Conservation (phyloP, 352 stramenopile genomes). For the Phytophthora pini region DNA sequence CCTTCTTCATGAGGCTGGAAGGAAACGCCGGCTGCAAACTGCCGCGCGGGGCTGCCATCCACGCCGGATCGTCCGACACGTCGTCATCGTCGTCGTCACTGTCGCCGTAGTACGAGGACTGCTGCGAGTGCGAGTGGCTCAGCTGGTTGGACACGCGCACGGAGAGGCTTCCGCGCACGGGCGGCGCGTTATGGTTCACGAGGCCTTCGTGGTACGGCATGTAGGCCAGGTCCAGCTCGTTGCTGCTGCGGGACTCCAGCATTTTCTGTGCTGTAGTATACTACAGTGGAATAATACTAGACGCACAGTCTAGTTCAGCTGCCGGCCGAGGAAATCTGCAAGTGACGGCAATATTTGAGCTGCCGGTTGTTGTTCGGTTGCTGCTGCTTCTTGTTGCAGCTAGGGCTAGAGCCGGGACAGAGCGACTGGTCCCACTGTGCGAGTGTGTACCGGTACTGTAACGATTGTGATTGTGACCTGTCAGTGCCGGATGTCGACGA, state of each 20-base stretch:
- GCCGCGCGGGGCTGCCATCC: constrained; percentile 69
- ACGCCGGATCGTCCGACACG: constrained; percentile 69
- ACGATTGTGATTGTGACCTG: constrained; percentile 12
- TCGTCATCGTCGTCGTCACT: constrained; percentile 69
- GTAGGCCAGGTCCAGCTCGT: constrained; percentile 49
- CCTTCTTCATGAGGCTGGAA: constrained; percentile 69
- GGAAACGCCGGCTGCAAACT: constrained; percentile 66
- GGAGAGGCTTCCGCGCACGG: constrained; percentile 44
- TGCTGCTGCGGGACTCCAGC: constrained; percentile 32
- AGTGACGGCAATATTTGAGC: constrained; percentile 11
- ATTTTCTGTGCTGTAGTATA: constrained; percentile 6
- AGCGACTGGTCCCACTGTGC: constrained; percentile 7
- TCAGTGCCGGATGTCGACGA: neutral
- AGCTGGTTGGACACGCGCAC: constrained; percentile 31
- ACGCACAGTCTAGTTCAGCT: constrained; percentile 2
- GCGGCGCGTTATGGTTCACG: constrained; percentile 45
- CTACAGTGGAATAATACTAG: neutral
- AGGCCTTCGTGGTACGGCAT: constrained; percentile 62
- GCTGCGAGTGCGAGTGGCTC: constrained; percentile 29
- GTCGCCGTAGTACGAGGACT: constrained; percentile 38
- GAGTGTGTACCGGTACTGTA: constrained; percentile 1
- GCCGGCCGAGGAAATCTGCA: constrained; percentile 16
- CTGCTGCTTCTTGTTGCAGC: constrained; percentile 17
- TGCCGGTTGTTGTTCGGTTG: constrained; percentile 10
- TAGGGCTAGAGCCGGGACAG: neutral